Evolutionary conservation across 352 stramenopile genomes (phyloP), one percentile per base, ranked within the genome.

Genomic region (Globisporangium mamillatum): DNA sequence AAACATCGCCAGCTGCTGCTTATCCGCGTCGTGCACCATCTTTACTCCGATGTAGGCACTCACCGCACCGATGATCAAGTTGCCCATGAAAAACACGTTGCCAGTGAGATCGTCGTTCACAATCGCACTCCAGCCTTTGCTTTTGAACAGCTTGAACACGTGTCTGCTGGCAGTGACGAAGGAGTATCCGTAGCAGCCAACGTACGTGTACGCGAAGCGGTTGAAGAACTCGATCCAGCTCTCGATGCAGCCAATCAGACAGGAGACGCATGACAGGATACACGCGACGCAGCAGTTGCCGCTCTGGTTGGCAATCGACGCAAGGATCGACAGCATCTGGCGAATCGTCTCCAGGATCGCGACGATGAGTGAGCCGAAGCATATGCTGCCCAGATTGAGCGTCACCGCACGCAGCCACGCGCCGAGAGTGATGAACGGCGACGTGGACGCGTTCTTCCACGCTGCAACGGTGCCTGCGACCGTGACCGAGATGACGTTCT

Each of bases 381-480:
- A 98, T 69, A 99, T 98, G 36, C 81, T 96, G 57, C 96, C 96
- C 29, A 98, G 79, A 66, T 94, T 91, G 54, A 91, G 83, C 38
- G 93, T 98, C 61, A 92, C 75, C 0, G 93, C 86, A 27, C 93
- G 88, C 29, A 89, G 64, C 74, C 78, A 92, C 12, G 97, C 84
- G 6, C 87, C 79, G 44, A 92, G 68, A 34, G 85, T 93, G 71
- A 92, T 90, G 73, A 85, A 91, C 38, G 82, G 70, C 52, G 79
- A 84, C 27, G 84, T 90, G 52, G 81, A 79, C 4, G 92, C 79
- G 65, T 88, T 88, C 69, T 92, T 86, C 96, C 96, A 99, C 18
- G 89, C 91, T 20, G 82, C 91, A 27, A 98, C 89, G 0, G 87
- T 97, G 25, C 93, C 94, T 18, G 92, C 84, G 7, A 95, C 89